These are phyloP conservation scores for Colletotrichum sp. DNA, from an alignment of 2,329 filamentous ascomycete genomes.

Conservation along the genomic window DNA sequence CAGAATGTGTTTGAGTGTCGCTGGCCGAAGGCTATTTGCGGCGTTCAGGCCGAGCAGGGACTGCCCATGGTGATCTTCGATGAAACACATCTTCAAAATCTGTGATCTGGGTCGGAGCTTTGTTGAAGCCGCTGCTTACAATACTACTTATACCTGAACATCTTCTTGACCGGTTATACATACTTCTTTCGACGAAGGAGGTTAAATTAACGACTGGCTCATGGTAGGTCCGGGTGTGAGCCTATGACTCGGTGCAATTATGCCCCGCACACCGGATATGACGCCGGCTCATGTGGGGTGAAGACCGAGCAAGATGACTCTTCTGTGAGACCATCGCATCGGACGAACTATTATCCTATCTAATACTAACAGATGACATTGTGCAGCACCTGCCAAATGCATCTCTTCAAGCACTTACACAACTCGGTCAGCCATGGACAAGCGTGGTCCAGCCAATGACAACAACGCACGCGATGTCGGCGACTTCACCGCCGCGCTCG, in stretches of 20 bases:
- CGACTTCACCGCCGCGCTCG: slow-evolving; percentile 2
- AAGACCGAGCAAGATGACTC: not conserved
- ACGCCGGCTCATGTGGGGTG: not conserved
- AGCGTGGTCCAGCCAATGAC: not conserved
- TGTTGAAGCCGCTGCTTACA: not conserved
- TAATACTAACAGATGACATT: not conserved
- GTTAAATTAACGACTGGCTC: not conserved
- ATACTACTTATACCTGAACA: accelerated
- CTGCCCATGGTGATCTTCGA: not conserved
- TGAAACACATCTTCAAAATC: not conserved
- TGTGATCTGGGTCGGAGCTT: not conserved
- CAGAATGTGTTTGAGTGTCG: accelerated
- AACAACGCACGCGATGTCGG: not conserved
- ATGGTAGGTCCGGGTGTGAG: not conserved
- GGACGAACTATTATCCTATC: slow-evolving; percentile 7
- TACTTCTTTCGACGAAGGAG: not conserved
- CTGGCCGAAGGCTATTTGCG: not conserved
- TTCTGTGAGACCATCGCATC: not conserved
- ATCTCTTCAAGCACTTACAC: not conserved
- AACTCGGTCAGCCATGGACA: slow-evolving; percentile 1
- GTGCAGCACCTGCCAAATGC: not conserved
- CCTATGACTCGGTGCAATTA: not conserved
- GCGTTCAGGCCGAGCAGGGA: not conserved
- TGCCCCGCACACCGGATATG: not conserved
- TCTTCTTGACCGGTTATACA: not conserved